Base-by-base conservation (phyloP, 441 rosid species). In the Pelargonium fulgidum region DNA sequence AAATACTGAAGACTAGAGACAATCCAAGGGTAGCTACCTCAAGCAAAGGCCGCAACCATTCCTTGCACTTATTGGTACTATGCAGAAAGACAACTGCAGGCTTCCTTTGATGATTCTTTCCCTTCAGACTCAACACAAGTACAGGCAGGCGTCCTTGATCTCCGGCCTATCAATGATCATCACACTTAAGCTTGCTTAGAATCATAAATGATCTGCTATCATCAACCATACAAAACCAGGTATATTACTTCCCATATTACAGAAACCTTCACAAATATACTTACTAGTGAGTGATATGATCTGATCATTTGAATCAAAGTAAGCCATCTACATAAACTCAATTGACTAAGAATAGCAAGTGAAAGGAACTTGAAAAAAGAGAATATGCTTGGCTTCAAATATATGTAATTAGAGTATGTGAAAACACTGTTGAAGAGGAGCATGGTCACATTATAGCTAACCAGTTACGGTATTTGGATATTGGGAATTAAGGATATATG, bases 21-120 rank as follows among this genome's bases (percentile, higher is more conserved):
- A 41, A 69, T n/a, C 50, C 66, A 70, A 22, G 42, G 6, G 10
- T 26, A 64, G 58, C 56, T 52, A 91, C 99, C 87, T 90, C 91
- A 74, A 94, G 96, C 93, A 89, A 80, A 3, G 98, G 99, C 63
- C 90, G 83, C 66, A 92, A 45, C 99, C 94, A 92, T 73, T 92
- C 98, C 79, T 94, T 92, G 86, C 85, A 81, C 80, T 85, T 82
- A 68, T 76, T 76, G 17, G 97, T 81, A 76, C 96, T 89, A 52
- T 94, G 99, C 73, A 94, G 86, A 77, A 94, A 90, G 64, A 94
- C 96, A 66, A 94, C 73, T 61, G 92, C 90, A 70, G 99, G 97
- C 65, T 79, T 87, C 79, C 64, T 90, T 56, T 75, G 81, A 42
- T 64, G 67, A 44, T n/a, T 62, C 14, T 52, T 68, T 54, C 73